phyloP scores from a whole-genome alignment of 306 rosid species.

The Malus domestica region DNA sequence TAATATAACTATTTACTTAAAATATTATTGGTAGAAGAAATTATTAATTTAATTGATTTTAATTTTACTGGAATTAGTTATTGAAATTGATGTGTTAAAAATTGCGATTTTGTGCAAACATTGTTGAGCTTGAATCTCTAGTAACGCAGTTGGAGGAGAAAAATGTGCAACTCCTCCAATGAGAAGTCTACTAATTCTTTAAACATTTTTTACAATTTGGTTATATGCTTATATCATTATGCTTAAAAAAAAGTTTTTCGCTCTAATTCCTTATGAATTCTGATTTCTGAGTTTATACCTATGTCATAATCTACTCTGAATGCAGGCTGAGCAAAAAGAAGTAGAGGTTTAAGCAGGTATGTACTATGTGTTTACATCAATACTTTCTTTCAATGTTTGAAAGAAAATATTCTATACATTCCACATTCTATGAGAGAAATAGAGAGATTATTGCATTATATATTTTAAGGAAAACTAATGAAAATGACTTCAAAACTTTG shows the following conservation, averaged over 20 bases:
- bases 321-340: constrained; percentile 58
- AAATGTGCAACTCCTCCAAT: constrained; percentile 41
- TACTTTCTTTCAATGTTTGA: not conserved
- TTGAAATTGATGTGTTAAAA: not conserved
- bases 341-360: constrained; percentile 55
- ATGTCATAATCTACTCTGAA: constrained; percentile 20
- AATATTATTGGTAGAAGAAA: no score
- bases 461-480: no score
- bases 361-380: not conserved
- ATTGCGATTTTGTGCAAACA: constrained; percentile 49
- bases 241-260: not conserved
- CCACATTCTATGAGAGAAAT: not conserved
- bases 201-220: not conserved
- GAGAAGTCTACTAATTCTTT: constrained; percentile 41
- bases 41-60: not conserved
- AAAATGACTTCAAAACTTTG: no score
- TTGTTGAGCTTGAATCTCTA: constrained; percentile 60
- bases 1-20: no score
- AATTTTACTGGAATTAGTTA: not conserved
- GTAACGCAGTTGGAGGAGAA: constrained; percentile 70
- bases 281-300: not conserved
- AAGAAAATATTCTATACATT: constrained; percentile 1
- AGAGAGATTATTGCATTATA: no score
- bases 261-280: not conserved
- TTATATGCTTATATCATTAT: not conserved